Evolutionary conservation across 805 yeast species (phyloP).

Genomic region (Kodamaea laetipori): DNA sequence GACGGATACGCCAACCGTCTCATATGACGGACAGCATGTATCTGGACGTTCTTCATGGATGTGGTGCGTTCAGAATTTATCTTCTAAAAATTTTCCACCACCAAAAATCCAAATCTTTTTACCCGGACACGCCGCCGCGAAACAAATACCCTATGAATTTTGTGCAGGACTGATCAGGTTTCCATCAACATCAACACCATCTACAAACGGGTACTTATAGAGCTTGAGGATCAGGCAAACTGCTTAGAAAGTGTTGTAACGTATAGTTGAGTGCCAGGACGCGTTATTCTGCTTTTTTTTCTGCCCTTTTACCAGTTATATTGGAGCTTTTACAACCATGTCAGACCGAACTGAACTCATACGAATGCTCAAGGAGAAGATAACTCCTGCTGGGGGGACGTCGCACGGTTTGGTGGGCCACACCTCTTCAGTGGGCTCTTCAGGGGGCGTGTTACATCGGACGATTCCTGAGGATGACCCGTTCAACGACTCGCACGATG

Average conservation of each 20-base stretch:
- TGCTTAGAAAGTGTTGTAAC: no score
- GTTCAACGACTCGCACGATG: constrained; percentile 24
- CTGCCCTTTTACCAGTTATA: no score
- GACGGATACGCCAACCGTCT: constrained; percentile 38
- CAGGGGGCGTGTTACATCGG: constrained; percentile 12
- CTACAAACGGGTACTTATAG: not conserved
- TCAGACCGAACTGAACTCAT: constrained; percentile 15
- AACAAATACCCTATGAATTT: no score
- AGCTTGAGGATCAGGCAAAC: no score
- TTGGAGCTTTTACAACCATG: not conserved
- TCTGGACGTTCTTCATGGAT: constrained; percentile 4
- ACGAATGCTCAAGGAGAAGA: constrained; percentile 26
- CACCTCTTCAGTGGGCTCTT: not conserved
- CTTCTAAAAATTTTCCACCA: constrained; percentile 1
- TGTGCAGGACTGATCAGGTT: not conserved
- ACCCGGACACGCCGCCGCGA: constrained; percentile 3
- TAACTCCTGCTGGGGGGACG: constrained; percentile 21
- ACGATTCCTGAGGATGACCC: constrained; percentile 29
- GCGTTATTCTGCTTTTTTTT: no score
- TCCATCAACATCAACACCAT: not conserved
- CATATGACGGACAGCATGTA: constrained; percentile 23
- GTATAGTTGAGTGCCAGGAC: no score
- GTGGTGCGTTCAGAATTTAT: not conserved
- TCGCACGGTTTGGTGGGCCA: constrained; percentile 5
- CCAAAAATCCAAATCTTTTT: not conserved